Conservation (phyloP, 306 rosid species). For the Vigna unguiculata region DNA sequence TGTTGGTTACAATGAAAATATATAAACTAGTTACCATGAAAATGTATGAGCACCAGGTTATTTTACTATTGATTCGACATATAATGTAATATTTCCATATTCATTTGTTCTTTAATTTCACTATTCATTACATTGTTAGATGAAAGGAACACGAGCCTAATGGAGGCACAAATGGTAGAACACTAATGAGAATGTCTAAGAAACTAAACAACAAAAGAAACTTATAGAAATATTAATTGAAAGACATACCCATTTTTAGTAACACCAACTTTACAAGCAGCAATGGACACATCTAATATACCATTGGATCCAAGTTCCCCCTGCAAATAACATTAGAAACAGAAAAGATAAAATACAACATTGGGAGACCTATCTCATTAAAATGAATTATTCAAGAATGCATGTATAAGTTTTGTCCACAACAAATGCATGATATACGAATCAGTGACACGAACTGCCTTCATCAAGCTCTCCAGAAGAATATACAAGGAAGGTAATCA, state of each 20-base stretch:
- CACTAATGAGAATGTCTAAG: conserved; percentile 22
- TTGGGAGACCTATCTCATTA: conserved; percentile 26
- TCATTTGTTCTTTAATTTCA: conserved; percentile 28
- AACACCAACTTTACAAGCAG: conserved; percentile 94
- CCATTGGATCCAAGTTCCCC: conserved; percentile 92
- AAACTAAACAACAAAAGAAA: conserved; percentile 34
- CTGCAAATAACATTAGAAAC: conserved; percentile 53
- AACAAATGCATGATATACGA: conserved; percentile 29
- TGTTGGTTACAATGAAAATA: conserved; percentile 16
- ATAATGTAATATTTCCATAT: conserved; percentile 25
- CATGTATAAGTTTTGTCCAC: conserved; percentile 2
- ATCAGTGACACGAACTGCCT: conserved; percentile 15
- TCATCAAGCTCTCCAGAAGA: conserved; percentile 18
- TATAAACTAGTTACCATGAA: conserved; percentile 10
- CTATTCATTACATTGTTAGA: conserved; percentile 12
- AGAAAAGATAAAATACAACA: conserved; percentile 17
- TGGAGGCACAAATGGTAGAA: background rate
- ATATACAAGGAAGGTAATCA: conserved; percentile 14
- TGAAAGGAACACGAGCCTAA: conserved; percentile 24
- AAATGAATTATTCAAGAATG: conserved; percentile 20
- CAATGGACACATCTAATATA: conserved; percentile 90
- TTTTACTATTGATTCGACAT: conserved; percentile 24
- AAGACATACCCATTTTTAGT: conserved; percentile 77
- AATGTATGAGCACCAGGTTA: conserved; percentile 1
- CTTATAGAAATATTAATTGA: conserved; percentile 24